Base-by-base conservation (phyloP, 1,284 basidiomycete species). In the Pascua sp. region DNA sequence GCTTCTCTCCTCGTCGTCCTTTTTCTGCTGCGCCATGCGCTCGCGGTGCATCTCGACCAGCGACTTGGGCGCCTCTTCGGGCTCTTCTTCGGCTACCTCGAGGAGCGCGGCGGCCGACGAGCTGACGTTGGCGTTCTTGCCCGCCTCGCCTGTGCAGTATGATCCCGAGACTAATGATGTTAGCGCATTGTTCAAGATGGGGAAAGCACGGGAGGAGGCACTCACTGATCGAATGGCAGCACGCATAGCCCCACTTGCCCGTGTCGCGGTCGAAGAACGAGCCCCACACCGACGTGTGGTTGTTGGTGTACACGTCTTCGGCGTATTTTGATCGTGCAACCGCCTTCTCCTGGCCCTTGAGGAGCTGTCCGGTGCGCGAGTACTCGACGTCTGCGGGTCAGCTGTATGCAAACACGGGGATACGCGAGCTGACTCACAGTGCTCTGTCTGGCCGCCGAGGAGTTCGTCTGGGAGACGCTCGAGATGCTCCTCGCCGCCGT, bases 231-330 rank as follows among this genome's bases (percentile, higher is more conserved):
- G 91, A 93, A 73, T 96, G 93, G 72, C 96, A 99, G 77, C 96
- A 99, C 37, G 84, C 86, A 76, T 89, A 98, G 47, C 96, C 96
- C 96, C 96, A 98, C 57, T 81, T 75, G 11, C 86, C 85, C 1
- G 82, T 80, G 8, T 83, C 80, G 11, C 81, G 65, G 68, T 91
- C 86, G 77, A 90, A 98, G 86, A 87, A 98, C 39, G 95, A 98
- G 36, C 96, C 96, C 94, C 94, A 99, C 9, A 98, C 86, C 2
- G 85, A 79, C 0, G 87, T 91, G 71, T 99, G 96, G 72, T 99
- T 99, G 77, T 94, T 94, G 69, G 89, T 81, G 68, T 83, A 86
- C n/a, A 93, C 91, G 83, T 97, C 94, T 77, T 97, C 95, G 16
- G 89, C 86, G 77, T 98, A 98, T 77, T 96, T 97, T 43, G 90